These are phyloP conservation scores for Escallonia rubra DNA, from an alignment of 129 eudicot genomes.

Conservation along the genomic window DNA sequence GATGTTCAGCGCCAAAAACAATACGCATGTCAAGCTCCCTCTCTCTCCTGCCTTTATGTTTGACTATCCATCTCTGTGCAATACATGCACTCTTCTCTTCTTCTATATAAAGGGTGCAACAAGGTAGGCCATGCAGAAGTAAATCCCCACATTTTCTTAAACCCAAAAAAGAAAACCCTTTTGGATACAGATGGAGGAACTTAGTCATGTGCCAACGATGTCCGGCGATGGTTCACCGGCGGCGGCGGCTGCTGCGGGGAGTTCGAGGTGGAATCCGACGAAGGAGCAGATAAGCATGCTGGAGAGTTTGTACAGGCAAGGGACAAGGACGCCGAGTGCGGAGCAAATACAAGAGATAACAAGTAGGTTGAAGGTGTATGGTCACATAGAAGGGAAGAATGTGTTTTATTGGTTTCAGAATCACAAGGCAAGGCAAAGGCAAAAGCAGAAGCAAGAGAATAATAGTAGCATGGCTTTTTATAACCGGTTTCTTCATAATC, in stretches of 20 bases:
- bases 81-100: too few species aligned
- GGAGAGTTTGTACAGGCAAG: conserved; percentile 55
- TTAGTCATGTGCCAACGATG: conserved; percentile 6
- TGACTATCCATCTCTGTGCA: conserved; percentile 13
- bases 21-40: conserved; percentile 36
- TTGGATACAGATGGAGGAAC: conserved; percentile 13
- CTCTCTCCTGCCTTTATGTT: conserved; percentile 14
- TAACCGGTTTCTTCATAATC: conserved; percentile 27
- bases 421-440: conserved; percentile 83
- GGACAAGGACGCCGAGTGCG: conserved; percentile 65
- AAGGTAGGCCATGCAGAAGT: conserved; percentile 10
- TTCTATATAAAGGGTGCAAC: conserved; percentile 2
- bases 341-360: conserved; percentile 79
- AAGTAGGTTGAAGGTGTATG: conserved; percentile 31
- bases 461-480: conserved; percentile 13
- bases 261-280: conserved; percentile 79
- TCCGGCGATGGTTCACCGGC: conserved; percentile 15
- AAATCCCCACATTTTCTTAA: neutral
- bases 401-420: conserved; percentile 91
- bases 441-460: conserved; percentile 53
- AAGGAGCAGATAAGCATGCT: conserved; percentile 67
- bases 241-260: neutral
- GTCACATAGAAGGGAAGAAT: conserved; percentile 80
- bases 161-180: neutral
- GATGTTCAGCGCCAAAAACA: conserved; percentile 64